Base-by-base conservation (phyloP, 305 asterid species). In the Fraxinus nigra region DNA sequence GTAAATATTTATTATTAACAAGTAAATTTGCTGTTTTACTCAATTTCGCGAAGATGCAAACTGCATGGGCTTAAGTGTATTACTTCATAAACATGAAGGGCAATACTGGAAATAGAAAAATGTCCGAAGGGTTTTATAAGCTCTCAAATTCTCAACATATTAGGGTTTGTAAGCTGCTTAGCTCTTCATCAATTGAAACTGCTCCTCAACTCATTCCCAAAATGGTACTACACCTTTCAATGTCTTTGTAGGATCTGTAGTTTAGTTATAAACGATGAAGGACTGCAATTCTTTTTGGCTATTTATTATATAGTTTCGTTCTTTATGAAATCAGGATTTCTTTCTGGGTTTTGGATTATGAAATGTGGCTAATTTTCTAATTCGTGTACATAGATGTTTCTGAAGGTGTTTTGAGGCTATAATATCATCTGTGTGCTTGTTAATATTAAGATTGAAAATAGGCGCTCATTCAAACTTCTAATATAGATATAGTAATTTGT, bases 221-320 rank as follows among this genome's bases (percentile, higher is more conserved):
- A 78, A 83, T 86, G 87, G 86, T 81, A 33, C 33, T 13, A 65
- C 16, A 10, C 43, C 43, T 46, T 26, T 75, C 56, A 24, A 26
- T 22, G 37, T 11, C 43, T 43, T 32, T 32, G 1, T 67, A 4
- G 4, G n/a, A 24, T 72, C 38, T 26, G 7, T 26, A 18, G 10
- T 63, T 51, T 72, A 10, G 18, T 11, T 65, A 28, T 24, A 9
- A 26, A 26, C 73, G 35, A 65, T 63, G 35, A 63, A 63, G 5
- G 28, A 65, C 14, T 22, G 72, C 16, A 26, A 11, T 65, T 26
- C 35, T 26, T 65, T 26, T 61, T 11, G n/a, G 7, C 35, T 10
- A 32, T 9, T 24, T 9, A 9, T 65, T 65, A 2, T 11, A 10
- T 65, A 10, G 30, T 35, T 35, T 35, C 40, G 4, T 65, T 65